Evolutionary conservation across 306 rosid species (phyloP), one percentile per base, ranked within the genome.

Genomic region (Hippophae tibetana): DNA sequence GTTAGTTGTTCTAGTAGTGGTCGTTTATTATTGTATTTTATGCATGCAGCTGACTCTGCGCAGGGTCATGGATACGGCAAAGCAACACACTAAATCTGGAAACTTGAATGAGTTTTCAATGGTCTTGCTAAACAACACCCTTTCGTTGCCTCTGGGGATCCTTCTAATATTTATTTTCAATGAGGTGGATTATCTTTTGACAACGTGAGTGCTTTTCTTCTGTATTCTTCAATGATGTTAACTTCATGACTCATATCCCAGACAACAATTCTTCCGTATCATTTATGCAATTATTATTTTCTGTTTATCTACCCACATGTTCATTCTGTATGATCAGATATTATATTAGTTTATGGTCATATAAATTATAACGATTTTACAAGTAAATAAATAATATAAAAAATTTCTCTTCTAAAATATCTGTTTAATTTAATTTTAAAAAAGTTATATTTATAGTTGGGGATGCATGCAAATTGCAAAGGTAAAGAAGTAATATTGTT

Each of bases 31-130:
- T 62, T 40, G 9, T 69, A 66, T 71, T 62, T 76, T 62, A 13
- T 67, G 56, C 47, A 47, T 80, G 76, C 86, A 93, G 99, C 78
- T 93, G 73, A 93, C 94, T 47, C 80, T 93, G 49, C 89, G 90
- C 57, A 82, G 83, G 70, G 81, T 88, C 78, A 93, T 93, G 95
- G 99, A 93, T 79, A 86, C 94, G 7, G 99, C 99, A 62, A 93
- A 93, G 76, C 95, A 75, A 53, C 64, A 74, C 54, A 84, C 97
- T 43, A 86, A 84, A 77, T 88, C 96, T 47, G 99, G 99, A 72
- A 85, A 80, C 70, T 67, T 93, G 72, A 93, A 93, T 31, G 99
- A 88, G 70, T 93, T 93, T 71, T 88, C 99, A 6, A 93, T 88
- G 99, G 99, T 93, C 78, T 75, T 93, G 85, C 84, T 93, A 63